Percentiles rank a stretch among this genome's conserved stretches.
Evolutionary conservation across 306 rosid species (phyloP).

Genomic region (Begonia fuchsioides): DNA sequence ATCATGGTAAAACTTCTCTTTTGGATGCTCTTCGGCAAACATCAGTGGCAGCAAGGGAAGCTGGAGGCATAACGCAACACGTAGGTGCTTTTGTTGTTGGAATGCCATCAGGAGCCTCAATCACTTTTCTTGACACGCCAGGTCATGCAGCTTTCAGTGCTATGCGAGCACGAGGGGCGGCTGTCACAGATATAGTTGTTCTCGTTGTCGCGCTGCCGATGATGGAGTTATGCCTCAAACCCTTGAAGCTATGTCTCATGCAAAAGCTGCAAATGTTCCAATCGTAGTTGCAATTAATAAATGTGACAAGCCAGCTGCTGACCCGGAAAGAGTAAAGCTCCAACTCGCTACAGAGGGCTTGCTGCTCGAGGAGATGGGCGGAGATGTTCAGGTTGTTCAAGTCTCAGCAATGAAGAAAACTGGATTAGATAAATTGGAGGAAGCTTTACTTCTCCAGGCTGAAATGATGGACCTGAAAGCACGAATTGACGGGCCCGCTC

Average conservation of each 20-base stretch:
- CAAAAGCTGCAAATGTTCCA: slow-evolving; percentile 80
- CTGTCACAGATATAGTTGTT: slow-evolving; percentile 87
- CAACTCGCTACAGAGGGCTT: slow-evolving; percentile 95
- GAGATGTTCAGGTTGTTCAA: slow-evolving; percentile 79
- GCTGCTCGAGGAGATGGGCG: slow-evolving; percentile 93
- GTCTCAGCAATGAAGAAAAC: slow-evolving; percentile 69
- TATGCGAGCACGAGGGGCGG: slow-evolving; percentile 97
- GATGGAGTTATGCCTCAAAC: slow-evolving; percentile 99
- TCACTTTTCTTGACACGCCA: slow-evolving; percentile 94
- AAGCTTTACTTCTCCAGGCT: slow-evolving; percentile 81
- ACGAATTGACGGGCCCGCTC: slow-evolving; percentile 89
- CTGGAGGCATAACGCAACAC: slow-evolving; percentile 97
- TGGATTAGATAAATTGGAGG: slow-evolving; percentile 78
- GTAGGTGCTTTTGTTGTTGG: slow-evolving; percentile 85
- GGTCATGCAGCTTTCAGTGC: slow-evolving; percentile 99
- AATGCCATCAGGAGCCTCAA: slow-evolving; percentile 83
- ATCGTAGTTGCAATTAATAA: slow-evolving; percentile 92
- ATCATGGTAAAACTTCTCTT: slow-evolving; percentile 95
- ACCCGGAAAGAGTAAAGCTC: slow-evolving; percentile 70
- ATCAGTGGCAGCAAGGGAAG: slow-evolving; percentile 89
- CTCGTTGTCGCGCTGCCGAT: slow-evolving; percentile 94
- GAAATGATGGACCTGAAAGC: slow-evolving; percentile 92
- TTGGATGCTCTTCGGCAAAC: slow-evolving; percentile 89
- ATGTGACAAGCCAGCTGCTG: slow-evolving; percentile 95
- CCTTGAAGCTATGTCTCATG: slow-evolving; percentile 86